Evolutionary conservation across 1,139 yeast genomes (phyloP), one percentile per base, ranked within the genome.

Genomic region (Pichia sp.): DNA sequence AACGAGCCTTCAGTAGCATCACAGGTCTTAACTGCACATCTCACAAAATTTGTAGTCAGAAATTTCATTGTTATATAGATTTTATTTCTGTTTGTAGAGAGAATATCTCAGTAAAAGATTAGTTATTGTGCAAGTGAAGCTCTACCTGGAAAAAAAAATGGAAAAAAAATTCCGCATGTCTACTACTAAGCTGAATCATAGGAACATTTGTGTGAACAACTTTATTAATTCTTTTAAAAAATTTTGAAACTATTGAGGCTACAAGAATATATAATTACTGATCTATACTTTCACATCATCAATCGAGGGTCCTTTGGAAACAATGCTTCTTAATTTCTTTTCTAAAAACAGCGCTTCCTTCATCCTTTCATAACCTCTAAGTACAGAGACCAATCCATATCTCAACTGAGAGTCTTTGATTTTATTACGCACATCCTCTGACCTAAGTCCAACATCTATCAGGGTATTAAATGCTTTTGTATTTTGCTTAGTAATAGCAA

Each of bases 21-120:
- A 58, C 99, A 91, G 5, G 77, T 58, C 55, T 83, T 80, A 48
- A 88, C 84, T 0, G 97, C 91, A 63, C 99, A 91, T 61, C 84
- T 88, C 48, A 91, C 94, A 62, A 91, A 93, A 62, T 93, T 91
- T 33, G 97, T 85, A 25, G 98, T 89, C 34, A 91, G 68, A 55
- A 91, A 80, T 67, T 91, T 91, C 98, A 91, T 89, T 26, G 11
- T 48, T n/a, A 21, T 28, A 14, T 14, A 8, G 18, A 6, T 26
- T 26, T 11, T n/a, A 15, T 6, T 6, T n/a, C 5, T 32, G 24
- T 6, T 19, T 11, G 12, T 10, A 12, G n/a, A 25, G 11, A 11
- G n/a, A 25, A 25, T 12, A 25, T 7, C 5, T 11, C n/a, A 11
- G 28, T n/a, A n/a, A n/a, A n/a, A n/a, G n/a, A n/a, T n/a, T n/a